Evolutionary conservation across 106 monocot genomes (phyloP).

Genomic region (Acanthochlamys bracteata): DNA sequence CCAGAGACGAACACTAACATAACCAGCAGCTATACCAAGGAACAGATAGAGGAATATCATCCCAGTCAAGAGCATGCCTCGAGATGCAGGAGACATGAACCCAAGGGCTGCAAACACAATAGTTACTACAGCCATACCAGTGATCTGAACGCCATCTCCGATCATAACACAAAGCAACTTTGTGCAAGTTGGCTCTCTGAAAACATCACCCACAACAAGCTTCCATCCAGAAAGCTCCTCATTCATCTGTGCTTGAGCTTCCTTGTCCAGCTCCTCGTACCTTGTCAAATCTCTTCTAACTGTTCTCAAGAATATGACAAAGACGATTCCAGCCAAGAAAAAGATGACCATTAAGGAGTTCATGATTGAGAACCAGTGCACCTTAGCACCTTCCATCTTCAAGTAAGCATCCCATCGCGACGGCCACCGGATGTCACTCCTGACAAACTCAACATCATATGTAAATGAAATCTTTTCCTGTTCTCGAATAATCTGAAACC

Average conservation of each 20-base stretch:
- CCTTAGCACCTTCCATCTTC: constrained; percentile 56
- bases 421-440: constrained; percentile 53
- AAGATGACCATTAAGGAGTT: constrained; percentile 67
- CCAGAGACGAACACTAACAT: constrained; percentile 48
- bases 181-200: constrained; percentile 48
- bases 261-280: constrained; percentile 57
- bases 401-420: constrained; percentile 70
- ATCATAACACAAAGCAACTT: constrained; percentile 63
- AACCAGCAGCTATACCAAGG: constrained; percentile 48
- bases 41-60: constrained; percentile 66
- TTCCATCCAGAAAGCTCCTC: constrained; percentile 72
- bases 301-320: constrained; percentile 61
- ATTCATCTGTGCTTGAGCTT: constrained; percentile 56
- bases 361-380: constrained; percentile 75
- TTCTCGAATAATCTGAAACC: constrained; percentile 39
- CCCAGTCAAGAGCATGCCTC: constrained; percentile 69
- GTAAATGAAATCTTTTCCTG: constrained; percentile 54
- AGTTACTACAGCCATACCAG: constrained; percentile 49
- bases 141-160: constrained; percentile 63
- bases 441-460: constrained; percentile 53
- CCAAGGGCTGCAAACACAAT: constrained; percentile 58
- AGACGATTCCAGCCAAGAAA: constrained; percentile 58
- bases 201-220: constrained; percentile 65
- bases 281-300: constrained; percentile 55
- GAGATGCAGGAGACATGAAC: constrained; percentile 65